A percentile compares a stretch with the other conserved stretches of the same genome.
phyloP scores from a whole-genome alignment of 2,329 filamentous ascomycete genomes.

The Aspergillus vadensis region DNA sequence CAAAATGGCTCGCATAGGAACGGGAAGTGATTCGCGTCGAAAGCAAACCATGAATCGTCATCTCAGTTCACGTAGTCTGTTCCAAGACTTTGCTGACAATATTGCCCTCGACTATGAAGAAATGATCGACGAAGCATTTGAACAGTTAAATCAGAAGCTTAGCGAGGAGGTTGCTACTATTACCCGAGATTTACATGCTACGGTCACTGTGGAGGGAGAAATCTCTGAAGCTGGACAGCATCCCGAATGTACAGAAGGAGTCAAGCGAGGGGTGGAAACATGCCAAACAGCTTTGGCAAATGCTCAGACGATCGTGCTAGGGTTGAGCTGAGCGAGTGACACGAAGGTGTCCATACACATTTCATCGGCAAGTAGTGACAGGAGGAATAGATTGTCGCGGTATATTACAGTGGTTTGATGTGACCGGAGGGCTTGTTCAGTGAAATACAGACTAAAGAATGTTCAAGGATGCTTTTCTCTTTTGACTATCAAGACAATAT shows the following conservation, averaged over 20 bases:
- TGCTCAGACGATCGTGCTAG: too few relatives aligned
- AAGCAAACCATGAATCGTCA: conserved; percentile 6
- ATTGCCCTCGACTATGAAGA: neutral
- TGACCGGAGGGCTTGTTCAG: too few relatives aligned
- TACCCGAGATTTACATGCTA: neutral
- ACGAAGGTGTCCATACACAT: too few relatives aligned
- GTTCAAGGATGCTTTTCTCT: too few relatives aligned
- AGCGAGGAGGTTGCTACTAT: neutral
- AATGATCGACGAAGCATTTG: neutral
- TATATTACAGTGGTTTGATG: too few relatives aligned
- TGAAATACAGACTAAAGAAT: too few relatives aligned
- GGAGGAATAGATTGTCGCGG: too few relatives aligned
- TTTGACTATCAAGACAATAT: too few relatives aligned
- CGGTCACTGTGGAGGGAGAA: conserved; percentile 12
- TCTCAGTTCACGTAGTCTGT: neutral
- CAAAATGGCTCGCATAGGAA: neutral
- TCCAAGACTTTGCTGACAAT: neutral
- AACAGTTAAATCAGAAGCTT: neutral
- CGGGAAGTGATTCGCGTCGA: conserved; percentile 7
- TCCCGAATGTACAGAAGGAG: neutral
- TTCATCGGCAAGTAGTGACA: too few relatives aligned
- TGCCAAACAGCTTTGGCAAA: too few relatives aligned
- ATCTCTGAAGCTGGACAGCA: conserved; percentile 1
- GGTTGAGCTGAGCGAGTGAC: too few relatives aligned
- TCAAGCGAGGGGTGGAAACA: neutral